These are phyloP conservation scores for Kodamaea alishanica DNA, from an alignment of 1,139 yeast genomes.

Conservation along the genomic window DNA sequence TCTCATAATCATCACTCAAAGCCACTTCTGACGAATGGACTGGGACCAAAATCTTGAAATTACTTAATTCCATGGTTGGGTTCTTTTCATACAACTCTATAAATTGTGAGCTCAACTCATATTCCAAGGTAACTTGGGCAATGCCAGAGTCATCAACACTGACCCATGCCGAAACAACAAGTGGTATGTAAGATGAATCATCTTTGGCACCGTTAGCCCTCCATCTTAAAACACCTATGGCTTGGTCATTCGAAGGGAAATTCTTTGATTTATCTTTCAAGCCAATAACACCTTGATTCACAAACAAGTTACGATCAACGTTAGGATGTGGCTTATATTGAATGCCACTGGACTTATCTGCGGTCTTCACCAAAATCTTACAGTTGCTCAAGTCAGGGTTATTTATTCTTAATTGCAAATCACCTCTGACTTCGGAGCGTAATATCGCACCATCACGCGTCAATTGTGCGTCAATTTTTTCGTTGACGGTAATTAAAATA, in stretches of 20 bases:
- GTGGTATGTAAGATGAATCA: conserved; percentile 59
- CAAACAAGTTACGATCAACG: conserved; percentile 75
- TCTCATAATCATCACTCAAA: conserved; percentile 48
- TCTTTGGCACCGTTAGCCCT: conserved; percentile 62
- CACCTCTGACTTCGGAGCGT: conserved; percentile 84
- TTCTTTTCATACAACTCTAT: conserved; percentile 24
- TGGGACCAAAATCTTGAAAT: conserved; percentile 67
- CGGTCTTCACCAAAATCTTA: conserved; percentile 55
- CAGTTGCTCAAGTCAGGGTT: conserved; percentile 64
- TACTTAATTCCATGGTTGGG: conserved; percentile 44
- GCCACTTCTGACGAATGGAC: conserved; percentile 54
- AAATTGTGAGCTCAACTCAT: conserved; percentile 56
- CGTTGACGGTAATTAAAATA: conserved; percentile 72
- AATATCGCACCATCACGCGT: conserved; percentile 80
- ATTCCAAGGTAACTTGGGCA: conserved; percentile 81
- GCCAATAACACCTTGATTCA: conserved; percentile 54
- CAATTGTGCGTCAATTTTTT: conserved; percentile 71
- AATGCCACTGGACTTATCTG: conserved; percentile 44
- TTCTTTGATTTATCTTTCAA: conserved; percentile 74
- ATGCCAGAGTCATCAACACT: conserved; percentile 53
- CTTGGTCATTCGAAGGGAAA: conserved; percentile 89
- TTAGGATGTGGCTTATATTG: conserved; percentile 95
- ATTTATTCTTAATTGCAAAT: conserved; percentile 81
- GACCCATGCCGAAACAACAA: conserved; percentile 84
- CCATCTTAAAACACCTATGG: conserved; percentile 92